Conservation (phyloP, 2,329 filamentous ascomycete species). For the Geosmithia putterillii region DNA sequence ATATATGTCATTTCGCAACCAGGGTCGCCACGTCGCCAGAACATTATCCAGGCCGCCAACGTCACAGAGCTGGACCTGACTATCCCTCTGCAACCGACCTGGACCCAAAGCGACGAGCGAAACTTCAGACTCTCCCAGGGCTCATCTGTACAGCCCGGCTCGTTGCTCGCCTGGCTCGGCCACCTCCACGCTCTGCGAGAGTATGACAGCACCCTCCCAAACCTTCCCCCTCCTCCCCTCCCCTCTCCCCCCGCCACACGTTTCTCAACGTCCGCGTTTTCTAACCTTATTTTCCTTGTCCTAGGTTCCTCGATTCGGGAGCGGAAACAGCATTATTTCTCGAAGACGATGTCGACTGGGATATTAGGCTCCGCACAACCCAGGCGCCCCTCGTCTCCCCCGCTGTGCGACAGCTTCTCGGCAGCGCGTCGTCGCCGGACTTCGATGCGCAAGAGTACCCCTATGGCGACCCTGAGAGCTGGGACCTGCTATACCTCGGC, state of each 20-base stretch:
- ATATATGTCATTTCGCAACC: neutral
- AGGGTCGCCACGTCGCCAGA: neutral
- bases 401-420: neutral
- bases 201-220: neutral
- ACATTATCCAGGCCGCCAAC: neutral
- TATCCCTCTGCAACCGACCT: neutral
- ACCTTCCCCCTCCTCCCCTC: neutral
- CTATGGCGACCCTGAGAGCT: neutral
- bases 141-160: neutral
- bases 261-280: too few relatives aligned
- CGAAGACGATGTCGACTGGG: conserved; percentile 3
- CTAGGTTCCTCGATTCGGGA: conserved; percentile 2
- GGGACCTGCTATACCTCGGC: conserved; percentile 1
- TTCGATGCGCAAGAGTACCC: neutral
- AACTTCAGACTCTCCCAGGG: neutral
- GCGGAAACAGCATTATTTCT: conserved; percentile 1
- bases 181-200: neutral
- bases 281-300: neutral
- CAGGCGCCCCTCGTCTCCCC: conserved; percentile 1
- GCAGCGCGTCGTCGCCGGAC: neutral
- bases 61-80: neutral
- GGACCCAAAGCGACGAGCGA: neutral
- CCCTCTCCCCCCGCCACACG: too few relatives aligned
- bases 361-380: neutral
- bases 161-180: neutral